These are phyloP conservation scores for Spirogloea muscicola DNA, from an alignment of 139 green algal genomes.

Conservation along the genomic window DNA sequence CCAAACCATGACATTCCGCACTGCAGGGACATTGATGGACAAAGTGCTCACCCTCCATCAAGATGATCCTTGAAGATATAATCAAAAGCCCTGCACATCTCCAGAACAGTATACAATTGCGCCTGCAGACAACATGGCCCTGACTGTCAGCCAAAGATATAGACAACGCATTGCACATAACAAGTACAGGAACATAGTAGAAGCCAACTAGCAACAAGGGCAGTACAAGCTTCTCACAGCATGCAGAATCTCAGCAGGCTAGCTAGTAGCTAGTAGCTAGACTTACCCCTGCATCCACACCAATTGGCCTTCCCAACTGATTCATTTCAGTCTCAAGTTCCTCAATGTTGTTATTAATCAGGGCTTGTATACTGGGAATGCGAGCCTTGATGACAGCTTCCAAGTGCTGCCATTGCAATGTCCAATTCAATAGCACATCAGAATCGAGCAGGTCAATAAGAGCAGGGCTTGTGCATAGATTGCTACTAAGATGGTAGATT, in stretches of 20 bases:
- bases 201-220: no score
- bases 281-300: constrained; percentile 10
- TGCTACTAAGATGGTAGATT: no score
- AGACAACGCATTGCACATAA: no score
- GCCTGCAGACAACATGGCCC: no score
- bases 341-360: constrained; percentile 43
- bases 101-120: constrained; percentile 32
- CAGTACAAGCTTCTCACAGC: no score
- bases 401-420: constrained; percentile 30
- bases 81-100: constrained; percentile 43
- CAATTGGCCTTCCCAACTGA: constrained; percentile 24
- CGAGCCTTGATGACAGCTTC: constrained; percentile 40
- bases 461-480: no score
- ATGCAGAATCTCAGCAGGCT: background rate
- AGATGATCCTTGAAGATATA: constrained; percentile 23
- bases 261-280: background rate
- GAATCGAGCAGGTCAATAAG: no score
- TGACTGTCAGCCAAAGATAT: no score
- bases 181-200: no score
- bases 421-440: no score
- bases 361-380: constrained; percentile 80
- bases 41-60: constrained; percentile 58
- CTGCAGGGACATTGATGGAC: constrained; percentile 47
- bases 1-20: constrained; percentile 55
- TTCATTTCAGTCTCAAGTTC: constrained; percentile 32